phyloP scores from a whole-genome alignment of 257 asterid species.

The Nyctanthes arbortristis region DNA sequence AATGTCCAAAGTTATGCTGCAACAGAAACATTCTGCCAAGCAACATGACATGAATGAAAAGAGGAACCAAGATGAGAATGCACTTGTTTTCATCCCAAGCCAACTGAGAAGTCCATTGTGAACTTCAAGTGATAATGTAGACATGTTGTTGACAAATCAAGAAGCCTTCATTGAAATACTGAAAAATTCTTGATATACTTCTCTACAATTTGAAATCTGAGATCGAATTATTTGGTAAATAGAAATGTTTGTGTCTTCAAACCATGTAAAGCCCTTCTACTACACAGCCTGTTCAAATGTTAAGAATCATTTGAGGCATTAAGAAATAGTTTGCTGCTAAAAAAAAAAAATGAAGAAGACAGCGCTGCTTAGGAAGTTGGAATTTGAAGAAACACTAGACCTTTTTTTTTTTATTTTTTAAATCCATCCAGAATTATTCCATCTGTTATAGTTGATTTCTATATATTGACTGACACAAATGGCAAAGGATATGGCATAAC shows the following conservation, averaged over 20 bases:
- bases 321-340: background rate
- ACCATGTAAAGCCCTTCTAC: background rate
- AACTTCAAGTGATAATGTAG: background rate
- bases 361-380: background rate
- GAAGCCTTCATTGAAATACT: background rate
- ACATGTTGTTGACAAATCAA: background rate
- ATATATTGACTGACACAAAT: background rate
- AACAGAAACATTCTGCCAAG: background rate
- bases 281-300: background rate
- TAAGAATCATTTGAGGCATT: background rate
- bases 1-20: background rate
- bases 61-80: background rate
- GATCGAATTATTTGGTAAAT: background rate
- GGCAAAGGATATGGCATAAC: background rate
- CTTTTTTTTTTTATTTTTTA: background rate
- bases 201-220: background rate
- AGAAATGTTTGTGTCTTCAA: background rate
- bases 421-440: background rate
- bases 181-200: background rate
- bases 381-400: background rate
- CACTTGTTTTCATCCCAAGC: background rate
- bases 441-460: background rate
- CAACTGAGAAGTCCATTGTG: background rate
- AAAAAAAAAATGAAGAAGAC: no score
- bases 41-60: background rate